Conservation (phyloP, 495 filamentous ascomycete genomes). For the Eremomyces bilateralis region DNA sequence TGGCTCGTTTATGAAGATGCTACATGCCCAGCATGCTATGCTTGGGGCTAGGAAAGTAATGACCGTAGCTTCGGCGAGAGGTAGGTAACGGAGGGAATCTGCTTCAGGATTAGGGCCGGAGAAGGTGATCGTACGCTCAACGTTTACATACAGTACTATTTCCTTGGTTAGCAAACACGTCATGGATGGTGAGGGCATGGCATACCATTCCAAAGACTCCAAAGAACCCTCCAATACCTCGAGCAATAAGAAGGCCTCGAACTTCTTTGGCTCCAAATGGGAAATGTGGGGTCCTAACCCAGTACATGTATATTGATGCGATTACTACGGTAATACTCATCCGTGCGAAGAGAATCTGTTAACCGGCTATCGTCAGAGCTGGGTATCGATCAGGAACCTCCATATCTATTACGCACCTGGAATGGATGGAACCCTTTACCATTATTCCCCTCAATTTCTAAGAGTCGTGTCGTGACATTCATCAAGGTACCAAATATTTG, state of each 20-base stretch:
- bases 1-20: constrained; percentile 49
- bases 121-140: too few species aligned
- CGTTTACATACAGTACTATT: too few species aligned
- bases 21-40: constrained; percentile 66
- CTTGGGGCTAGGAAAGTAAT: constrained; percentile 77
- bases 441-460: constrained; percentile 46
- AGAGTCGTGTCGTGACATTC: constrained; percentile 61
- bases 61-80: constrained; percentile 77
- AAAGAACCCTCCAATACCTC: constrained; percentile 63
- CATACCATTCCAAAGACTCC: constrained; percentile 65
- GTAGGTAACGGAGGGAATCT: constrained; percentile 72
- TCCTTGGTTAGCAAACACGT: not conserved
- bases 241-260: constrained; percentile 38
- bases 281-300: constrained; percentile 37
- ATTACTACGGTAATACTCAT: constrained; percentile 56
- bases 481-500: constrained; percentile 78
- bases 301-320: constrained; percentile 56
- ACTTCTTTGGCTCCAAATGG: constrained; percentile 49
- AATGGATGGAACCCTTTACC: constrained; percentile 60
- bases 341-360: constrained; percentile 66
- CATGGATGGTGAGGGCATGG: not conserved
- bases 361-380: not conserved
- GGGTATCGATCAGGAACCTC: not conserved
- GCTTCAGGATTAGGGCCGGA: not conserved
- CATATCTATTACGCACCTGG: constrained; percentile 30